Percentiles rank a stretch among this genome's conserved stretches.
Conservation (phyloP, 257 asterid genomes). For the Penstemon barbatus region DNA sequence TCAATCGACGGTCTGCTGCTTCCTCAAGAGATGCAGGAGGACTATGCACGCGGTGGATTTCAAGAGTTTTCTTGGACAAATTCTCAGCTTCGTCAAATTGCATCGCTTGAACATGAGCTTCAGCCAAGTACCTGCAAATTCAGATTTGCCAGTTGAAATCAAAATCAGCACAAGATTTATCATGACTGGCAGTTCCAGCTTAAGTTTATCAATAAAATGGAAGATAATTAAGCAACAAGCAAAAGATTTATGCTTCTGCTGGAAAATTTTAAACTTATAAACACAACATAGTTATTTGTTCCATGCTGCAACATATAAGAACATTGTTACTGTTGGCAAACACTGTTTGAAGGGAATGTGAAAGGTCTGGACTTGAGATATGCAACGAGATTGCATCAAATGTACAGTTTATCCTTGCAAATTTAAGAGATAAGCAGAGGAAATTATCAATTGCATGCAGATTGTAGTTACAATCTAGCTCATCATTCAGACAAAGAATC, state of each 20-base stretch:
- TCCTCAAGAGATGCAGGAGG: slow-evolving; percentile 99
- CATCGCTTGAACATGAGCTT: slow-evolving; percentile 98
- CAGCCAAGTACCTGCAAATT: slow-evolving; percentile 79
- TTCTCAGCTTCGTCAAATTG: slow-evolving; percentile 92
- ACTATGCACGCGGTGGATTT: slow-evolving; percentile 94
- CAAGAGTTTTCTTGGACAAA: slow-evolving; percentile 85
- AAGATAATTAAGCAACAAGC: neutral
- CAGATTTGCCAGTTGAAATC: slow-evolving; percentile 13
- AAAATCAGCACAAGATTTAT: slow-evolving; percentile 16
- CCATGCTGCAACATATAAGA: neutral
- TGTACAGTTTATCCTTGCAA: neutral
- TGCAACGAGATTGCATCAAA: neutral
- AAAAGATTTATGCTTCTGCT: neutral
- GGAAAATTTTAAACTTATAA: neutral
- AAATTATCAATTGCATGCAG: neutral
- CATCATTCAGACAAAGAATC: neutral
- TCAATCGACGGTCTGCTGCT: slow-evolving; percentile 95
- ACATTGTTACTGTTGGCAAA: neutral
- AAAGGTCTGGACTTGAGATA: neutral
- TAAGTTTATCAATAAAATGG: neutral
- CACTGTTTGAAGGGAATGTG: neutral
- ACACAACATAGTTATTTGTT: neutral
- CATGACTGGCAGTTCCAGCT: neutral
- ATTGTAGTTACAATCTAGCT: neutral
- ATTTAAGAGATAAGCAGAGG: too few species aligned